Conservation (phyloP, 2,329 filamentous ascomycete genomes). For the Arachnomyces sp. region DNA sequence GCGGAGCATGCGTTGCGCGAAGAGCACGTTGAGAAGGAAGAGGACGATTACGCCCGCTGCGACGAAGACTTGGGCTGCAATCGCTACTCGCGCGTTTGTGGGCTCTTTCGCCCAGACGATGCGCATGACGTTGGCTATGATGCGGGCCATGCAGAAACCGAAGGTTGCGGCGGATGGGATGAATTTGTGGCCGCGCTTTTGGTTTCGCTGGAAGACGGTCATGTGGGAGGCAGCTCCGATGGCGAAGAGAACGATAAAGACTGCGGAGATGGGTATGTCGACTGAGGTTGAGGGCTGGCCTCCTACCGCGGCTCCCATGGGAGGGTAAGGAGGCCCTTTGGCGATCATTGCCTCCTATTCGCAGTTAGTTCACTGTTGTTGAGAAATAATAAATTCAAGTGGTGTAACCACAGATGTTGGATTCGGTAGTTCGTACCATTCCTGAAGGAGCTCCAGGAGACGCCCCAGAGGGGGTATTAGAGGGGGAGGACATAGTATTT, state of each 20-base stretch:
- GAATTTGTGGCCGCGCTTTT: slow-evolving; percentile 39
- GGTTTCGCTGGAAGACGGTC: slow-evolving; percentile 38
- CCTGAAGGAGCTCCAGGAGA: no score
- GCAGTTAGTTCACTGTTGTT: no score
- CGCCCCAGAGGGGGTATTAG: no score
- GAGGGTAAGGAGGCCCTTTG: slow-evolving; percentile 22
- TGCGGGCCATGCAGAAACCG: slow-evolving; percentile 45
- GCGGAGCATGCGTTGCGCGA: slow-evolving; percentile 65
- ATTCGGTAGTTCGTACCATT: no score
- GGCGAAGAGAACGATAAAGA: slow-evolving; percentile 49
- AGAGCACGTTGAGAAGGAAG: slow-evolving; percentile 70
- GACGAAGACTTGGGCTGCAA: slow-evolving; percentile 60
- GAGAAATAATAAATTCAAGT: no score
- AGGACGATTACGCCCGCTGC: slow-evolving; percentile 66
- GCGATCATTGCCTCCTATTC: no score
- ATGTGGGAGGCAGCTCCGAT: slow-evolving; percentile 36
- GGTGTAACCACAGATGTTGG: no score
- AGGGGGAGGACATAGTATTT: no score
- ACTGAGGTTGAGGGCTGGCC: slow-evolving; percentile 47
- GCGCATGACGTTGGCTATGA: slow-evolving; percentile 40
- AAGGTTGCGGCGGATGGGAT: slow-evolving; percentile 37
- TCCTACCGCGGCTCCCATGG: slow-evolving; percentile 24
- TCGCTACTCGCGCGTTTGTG: slow-evolving; percentile 40
- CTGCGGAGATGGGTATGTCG: slow-evolving; percentile 57
- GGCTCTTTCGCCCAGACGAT: slow-evolving; percentile 47